Evolutionary conservation across 192 early-diverging fungal genomes (phyloP), one percentile per base, ranked within the genome.

Genomic region (Backusella parvicylindrica): DNA sequence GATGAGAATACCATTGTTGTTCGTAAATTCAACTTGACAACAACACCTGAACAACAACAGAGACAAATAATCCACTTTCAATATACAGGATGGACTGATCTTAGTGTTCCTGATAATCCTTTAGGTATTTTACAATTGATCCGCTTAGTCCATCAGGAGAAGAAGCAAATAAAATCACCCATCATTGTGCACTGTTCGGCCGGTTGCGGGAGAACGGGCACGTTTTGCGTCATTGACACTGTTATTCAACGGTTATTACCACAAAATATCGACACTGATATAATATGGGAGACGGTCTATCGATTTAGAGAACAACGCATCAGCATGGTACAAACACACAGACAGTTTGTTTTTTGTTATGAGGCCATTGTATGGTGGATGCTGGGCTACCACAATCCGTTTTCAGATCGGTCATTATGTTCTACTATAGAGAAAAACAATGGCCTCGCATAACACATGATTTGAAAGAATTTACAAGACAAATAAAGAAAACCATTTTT

Each of bases 271-370:
- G 69, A 43, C 72, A 79, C 75, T n/a, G 92, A 95, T 77, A 77
- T 89, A 63, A 86, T 95, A 28, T 88, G 85, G 56, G 81, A 85
- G 36, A 77, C 87, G 0, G 87, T 95, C 64, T 80, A 84, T 35
- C 84, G 83, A 31, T 89, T 96, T 76, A 83, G 95, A 71, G 88
- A 91, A 75, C 93, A 95, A 75, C 89, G 95, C 16, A 79, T 96
- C 16, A 84, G 85, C 28, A 91, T 94, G 89, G 95, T 96, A 21
- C 95, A 96, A 83, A 92, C 92, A 1, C 73, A 91, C 36, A 76
- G 84, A 67, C 95, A 96, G 85, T 96, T 91, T 82, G 90, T 87
- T 26, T 95, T 94, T 77, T 93, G 92, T 77, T 94, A 95, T 78
- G 93, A 95, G 74, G 90, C 92, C 3, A 84, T 93, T 67, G 79